phyloP scores from a whole-genome alignment of 208 protist genomes.

The Acanthamoeba healyi region DNA sequence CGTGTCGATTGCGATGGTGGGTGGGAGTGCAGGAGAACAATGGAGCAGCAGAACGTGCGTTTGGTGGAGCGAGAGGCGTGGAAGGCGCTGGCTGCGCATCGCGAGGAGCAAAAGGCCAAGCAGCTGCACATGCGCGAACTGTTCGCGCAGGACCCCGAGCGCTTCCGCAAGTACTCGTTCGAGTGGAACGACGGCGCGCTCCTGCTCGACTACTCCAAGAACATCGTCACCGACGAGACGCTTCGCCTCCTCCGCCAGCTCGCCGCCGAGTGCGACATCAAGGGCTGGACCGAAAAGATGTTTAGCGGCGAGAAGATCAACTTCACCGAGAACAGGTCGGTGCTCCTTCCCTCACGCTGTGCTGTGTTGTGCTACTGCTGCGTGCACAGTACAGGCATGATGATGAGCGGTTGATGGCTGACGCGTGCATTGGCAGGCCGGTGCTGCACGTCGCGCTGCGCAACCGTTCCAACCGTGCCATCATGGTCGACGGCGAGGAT shows the following conservation, averaged over 20 bases:
- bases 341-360: background rate
- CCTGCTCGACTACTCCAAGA: conserved; percentile 97
- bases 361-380: background rate
- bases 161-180: conserved; percentile 85
- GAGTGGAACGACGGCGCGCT: conserved; percentile 91
- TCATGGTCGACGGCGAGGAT: conserved; percentile 95
- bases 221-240: conserved; percentile 95
- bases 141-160: conserved; percentile 80
- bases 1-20: too few relatives aligned
- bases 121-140: conserved; percentile 80
- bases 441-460: conserved; percentile 97
- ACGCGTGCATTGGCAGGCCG: conserved; percentile 64
- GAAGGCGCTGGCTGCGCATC: conserved; percentile 76
- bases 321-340: conserved; percentile 93
- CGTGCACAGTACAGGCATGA: background rate
- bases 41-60: conserved; percentile 24
- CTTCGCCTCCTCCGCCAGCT: conserved; percentile 92
- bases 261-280: conserved; percentile 86
- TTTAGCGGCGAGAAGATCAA: conserved; percentile 97
- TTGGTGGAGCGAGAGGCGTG: conserved; percentile 45
- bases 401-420: background rate
- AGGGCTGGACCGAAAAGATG: conserved; percentile 91
- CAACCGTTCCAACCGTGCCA: conserved; percentile 91
- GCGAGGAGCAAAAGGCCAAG: conserved; percentile 62
- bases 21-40: background rate